A percentile compares a stretch with the other conserved stretches of the same genome.
Evolutionary conservation across 192 early-diverging fungal genomes (phyloP).

Genomic region (Coemansia sp.): DNA sequence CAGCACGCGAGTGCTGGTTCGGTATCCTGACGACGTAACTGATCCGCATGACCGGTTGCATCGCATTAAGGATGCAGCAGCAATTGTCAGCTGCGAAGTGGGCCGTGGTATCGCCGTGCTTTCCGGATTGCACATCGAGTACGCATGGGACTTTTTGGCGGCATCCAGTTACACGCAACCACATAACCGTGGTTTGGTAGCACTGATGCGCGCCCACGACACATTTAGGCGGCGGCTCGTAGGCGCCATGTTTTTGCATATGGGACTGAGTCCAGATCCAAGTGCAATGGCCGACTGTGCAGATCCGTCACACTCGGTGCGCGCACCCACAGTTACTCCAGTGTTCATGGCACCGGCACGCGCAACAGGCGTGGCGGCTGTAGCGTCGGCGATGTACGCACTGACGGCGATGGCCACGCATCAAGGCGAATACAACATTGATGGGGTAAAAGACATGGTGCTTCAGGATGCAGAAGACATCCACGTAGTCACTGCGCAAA

Average conservation of each 20-base stretch:
- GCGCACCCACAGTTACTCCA: conserved; percentile 26
- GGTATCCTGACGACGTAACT: conserved; percentile 46
- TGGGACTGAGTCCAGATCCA: conserved; percentile 64
- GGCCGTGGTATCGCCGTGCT: conserved; percentile 72
- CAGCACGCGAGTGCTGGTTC: conserved; percentile 31
- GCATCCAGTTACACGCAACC: conserved; percentile 53
- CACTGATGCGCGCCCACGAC: conserved; percentile 53
- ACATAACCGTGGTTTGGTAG: conserved; percentile 54
- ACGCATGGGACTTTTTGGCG: conserved; percentile 60
- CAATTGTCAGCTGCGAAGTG: conserved; percentile 67
- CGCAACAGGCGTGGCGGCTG: conserved; percentile 26
- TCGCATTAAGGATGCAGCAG: conserved; percentile 41
- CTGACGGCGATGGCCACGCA: conserved; percentile 22
- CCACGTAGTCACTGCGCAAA: conserved; percentile 33
- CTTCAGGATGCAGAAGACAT: conserved; percentile 46
- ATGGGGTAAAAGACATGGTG: conserved; percentile 20
- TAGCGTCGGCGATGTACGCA: conserved; percentile 27
- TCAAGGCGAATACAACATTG: conserved; percentile 12
- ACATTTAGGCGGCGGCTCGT: conserved; percentile 57
- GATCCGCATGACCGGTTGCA: conserved; percentile 31
- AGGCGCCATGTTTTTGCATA: conserved; percentile 58
- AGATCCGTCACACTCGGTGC: conserved; percentile 18
- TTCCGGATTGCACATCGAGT: conserved; percentile 83
- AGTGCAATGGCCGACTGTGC: conserved; percentile 28
- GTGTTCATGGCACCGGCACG: conserved; percentile 44